Conservation (phyloP, 352 stramenopile genomes). For the Globisporangium polare region DNA sequence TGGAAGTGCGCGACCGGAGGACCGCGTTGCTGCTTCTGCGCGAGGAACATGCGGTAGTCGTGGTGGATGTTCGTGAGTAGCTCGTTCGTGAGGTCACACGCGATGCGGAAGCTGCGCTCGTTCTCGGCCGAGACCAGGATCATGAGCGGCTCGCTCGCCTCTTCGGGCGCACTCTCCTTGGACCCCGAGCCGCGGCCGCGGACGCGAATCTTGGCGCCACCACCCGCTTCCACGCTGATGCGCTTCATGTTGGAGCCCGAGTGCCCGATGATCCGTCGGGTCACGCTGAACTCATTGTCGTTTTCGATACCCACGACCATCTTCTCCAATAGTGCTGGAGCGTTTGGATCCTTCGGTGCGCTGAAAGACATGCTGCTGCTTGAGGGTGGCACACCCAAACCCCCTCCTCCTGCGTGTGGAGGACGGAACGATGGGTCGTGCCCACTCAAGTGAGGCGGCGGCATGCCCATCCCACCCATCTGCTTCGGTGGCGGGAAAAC, state of each 20-base stretch:
- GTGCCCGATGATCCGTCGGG: slow-evolving; percentile 78
- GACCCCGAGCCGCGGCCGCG: slow-evolving; percentile 77
- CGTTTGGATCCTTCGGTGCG: slow-evolving; percentile 17
- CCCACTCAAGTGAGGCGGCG: slow-evolving; percentile 19
- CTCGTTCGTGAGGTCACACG: slow-evolving; percentile 60
- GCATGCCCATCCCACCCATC: slow-evolving; percentile 10
- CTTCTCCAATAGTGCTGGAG: slow-evolving; percentile 55
- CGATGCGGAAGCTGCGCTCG: slow-evolving; percentile 79
- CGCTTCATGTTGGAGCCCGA: slow-evolving; percentile 83
- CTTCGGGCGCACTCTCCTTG: slow-evolving; percentile 67
- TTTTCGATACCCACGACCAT: slow-evolving; percentile 84
- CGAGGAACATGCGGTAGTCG: slow-evolving; percentile 69
- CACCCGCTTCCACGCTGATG: slow-evolving; percentile 76
- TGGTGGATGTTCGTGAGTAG: slow-evolving; percentile 68
- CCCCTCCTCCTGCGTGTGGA: slow-evolving; percentile 6
- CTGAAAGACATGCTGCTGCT: neutral
- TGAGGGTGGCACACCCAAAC: slow-evolving; percentile 4
- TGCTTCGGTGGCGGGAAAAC: slow-evolving; percentile 42
- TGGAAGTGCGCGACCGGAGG: slow-evolving; percentile 13
- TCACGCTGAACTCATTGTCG: slow-evolving; percentile 82
- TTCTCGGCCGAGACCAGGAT: slow-evolving; percentile 84
- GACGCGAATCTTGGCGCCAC: slow-evolving; percentile 81
- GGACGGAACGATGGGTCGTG: slow-evolving; percentile 8
- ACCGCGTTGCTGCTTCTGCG: slow-evolving; percentile 22
- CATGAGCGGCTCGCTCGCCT: slow-evolving; percentile 76